Percentiles rank a stretch among this genome's conserved stretches.
phyloP scores from a whole-genome alignment of 164 flowering plant genomes.

The Malania oleifera region DNA sequence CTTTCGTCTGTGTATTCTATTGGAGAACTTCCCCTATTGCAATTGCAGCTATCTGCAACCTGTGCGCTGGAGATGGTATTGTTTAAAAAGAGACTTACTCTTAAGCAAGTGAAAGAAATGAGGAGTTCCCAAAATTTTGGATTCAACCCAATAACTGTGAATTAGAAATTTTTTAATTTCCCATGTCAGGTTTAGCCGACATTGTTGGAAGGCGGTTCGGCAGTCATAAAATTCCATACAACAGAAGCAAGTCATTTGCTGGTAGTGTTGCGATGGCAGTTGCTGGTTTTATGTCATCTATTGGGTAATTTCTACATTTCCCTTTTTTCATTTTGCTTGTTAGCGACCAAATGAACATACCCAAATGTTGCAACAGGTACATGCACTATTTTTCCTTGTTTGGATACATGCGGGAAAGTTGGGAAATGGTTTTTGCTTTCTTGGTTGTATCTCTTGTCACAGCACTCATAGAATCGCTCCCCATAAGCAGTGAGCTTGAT shows the following conservation, averaged over 20 bases:
- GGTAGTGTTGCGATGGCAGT: constrained; percentile 77
- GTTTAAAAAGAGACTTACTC: background rate
- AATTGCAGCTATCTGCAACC: constrained; percentile 76
- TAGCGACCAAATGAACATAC: no score
- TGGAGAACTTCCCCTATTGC: constrained; percentile 86
- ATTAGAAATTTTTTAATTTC: background rate
- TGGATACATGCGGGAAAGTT: constrained; percentile 49
- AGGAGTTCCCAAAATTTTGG: background rate
- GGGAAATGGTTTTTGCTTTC: constrained; percentile 54
- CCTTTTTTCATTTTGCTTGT: background rate
- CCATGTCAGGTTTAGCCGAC: constrained; percentile 72
- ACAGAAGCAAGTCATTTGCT: constrained; percentile 59
- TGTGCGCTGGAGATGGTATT: constrained; percentile 97
- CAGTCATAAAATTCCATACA: constrained; percentile 63
- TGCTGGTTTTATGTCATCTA: constrained; percentile 71
- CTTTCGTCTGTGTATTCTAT: constrained; percentile 52
- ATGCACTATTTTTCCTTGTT: constrained; percentile 76
- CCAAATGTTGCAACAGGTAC: constrained; percentile 43
- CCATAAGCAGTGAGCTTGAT: constrained; percentile 75
- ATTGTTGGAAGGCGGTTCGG: constrained; percentile 83
- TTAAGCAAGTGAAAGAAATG: background rate
- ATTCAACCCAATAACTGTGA: background rate
- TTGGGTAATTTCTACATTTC: constrained; percentile 36
- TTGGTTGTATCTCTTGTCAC: constrained; percentile 60
- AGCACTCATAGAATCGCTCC: constrained; percentile 83